Percentiles rank a stretch among this genome's conserved stretches.
Evolutionary conservation across 108 stramenopile species (phyloP).

Genomic region (Nitzschia inconspicua): DNA sequence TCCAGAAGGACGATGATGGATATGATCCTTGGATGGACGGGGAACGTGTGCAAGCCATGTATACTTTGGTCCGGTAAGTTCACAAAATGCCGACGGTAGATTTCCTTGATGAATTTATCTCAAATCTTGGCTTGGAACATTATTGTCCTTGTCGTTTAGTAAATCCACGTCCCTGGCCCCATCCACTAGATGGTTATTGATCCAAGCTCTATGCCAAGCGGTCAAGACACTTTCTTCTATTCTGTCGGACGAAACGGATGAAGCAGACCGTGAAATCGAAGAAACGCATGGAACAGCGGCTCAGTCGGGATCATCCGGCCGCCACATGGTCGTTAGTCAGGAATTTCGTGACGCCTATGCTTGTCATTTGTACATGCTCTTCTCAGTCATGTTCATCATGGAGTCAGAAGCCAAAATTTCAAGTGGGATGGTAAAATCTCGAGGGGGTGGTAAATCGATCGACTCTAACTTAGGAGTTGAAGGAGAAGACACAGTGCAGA

Average conservation of each 20-base stretch:
- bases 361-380: conserved; percentile 88
- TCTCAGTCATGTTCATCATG: conserved; percentile 79
- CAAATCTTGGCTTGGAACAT: background rate
- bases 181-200: conserved; percentile 45
- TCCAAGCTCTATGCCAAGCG: conserved; percentile 57
- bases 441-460: conserved; percentile 10
- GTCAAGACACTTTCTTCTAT: conserved; percentile 46
- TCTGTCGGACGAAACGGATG: conserved; percentile 31
- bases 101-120: background rate
- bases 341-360: conserved; percentile 72
- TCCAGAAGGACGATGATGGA: conserved; percentile 33
- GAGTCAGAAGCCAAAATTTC: conserved; percentile 70
- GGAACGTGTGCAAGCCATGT: conserved; percentile 70
- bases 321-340: conserved; percentile 49
- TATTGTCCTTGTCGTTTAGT: conserved; percentile 19
- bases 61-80: conserved; percentile 76
- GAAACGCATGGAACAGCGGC: background rate
- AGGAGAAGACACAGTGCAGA: conserved; percentile 25
- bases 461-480: conserved; percentile 22
- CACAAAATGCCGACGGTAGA: background rate
- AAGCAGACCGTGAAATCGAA: background rate
- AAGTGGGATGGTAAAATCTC: conserved; percentile 1
- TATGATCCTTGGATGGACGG: conserved; percentile 57
- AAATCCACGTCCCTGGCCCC: conserved; percentile 69
- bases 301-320: conserved; percentile 1